Conservation (phyloP, 352 stramenopile species). For the Blastocystis sp. region DNA sequence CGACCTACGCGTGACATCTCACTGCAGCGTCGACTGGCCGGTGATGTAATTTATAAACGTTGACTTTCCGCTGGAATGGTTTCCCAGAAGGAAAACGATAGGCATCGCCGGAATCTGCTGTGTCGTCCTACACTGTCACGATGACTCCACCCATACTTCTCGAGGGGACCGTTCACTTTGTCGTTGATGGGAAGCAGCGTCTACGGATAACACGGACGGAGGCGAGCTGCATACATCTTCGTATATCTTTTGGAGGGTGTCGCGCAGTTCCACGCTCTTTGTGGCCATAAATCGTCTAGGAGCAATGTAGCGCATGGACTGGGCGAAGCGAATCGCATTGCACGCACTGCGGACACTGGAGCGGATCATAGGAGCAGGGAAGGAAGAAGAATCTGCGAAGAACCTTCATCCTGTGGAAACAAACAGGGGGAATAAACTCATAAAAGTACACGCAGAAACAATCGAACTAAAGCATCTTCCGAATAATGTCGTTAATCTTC, state of each 20-base stretch:
- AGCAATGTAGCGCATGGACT: no score
- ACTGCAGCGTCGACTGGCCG: conserved; percentile 74
- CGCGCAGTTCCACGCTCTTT: conserved; percentile 23
- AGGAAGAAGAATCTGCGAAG: no score
- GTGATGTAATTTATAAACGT: conserved; percentile 98
- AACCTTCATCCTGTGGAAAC: neutral
- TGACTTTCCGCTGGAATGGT: conserved; percentile 94
- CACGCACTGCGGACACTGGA: no score
- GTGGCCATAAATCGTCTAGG: conserved; percentile 10
- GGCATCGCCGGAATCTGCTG: conserved; percentile 77
- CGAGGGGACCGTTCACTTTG: conserved; percentile 54
- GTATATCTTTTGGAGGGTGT: conserved; percentile 57
- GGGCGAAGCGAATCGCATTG: no score
- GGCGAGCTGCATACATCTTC: conserved; percentile 33
- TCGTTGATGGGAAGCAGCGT: conserved; percentile 66
- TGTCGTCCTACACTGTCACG: neutral
- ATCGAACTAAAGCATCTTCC: conserved; percentile 60
- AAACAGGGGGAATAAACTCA: conserved; percentile 39
- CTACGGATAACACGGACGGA: neutral
- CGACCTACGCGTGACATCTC: conserved; percentile 70
- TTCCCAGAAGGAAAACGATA: conserved; percentile 97
- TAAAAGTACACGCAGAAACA: conserved; percentile 16
- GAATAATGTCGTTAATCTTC: conserved; percentile 66
- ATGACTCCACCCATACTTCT: conserved; percentile 43
- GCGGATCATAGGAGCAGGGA: no score